These are phyloP conservation scores for Colletotrichum sp. DNA, from an alignment of 2,329 filamentous ascomycete species.

Conservation along the genomic window DNA sequence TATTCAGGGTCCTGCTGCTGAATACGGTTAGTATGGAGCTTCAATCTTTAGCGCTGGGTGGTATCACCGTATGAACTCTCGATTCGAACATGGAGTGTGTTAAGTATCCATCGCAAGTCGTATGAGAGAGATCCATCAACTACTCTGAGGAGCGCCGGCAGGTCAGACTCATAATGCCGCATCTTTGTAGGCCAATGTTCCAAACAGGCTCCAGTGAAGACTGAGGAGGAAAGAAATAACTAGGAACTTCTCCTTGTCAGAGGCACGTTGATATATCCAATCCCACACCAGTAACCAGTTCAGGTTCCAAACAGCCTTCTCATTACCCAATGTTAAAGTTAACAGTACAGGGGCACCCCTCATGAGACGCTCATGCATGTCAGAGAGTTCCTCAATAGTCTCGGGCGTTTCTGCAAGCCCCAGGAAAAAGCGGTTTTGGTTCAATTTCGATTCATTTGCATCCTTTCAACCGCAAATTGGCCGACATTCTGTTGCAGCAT, in stretches of 20 bases:
- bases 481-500: not conserved
- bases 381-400: not conserved
- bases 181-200: not conserved
- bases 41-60: not conserved
- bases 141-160: not conserved
- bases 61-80: not conserved
- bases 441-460: slow-evolving; percentile 51
- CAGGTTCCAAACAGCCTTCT: not conserved
- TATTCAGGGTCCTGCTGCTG: not conserved
- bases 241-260: not conserved
- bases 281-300: not conserved
- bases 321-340: not conserved
- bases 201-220: not conserved
- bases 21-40: not conserved
- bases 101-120: not conserved
- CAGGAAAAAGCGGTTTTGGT: not conserved
- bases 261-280: not conserved
- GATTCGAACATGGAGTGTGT: not conserved
- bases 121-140: not conserved
- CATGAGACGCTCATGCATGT: not conserved
- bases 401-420: not conserved
- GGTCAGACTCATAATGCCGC: not conserved
- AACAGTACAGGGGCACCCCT: not conserved
- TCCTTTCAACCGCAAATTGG: slow-evolving; percentile 49
- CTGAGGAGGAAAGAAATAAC: not conserved